Conservation (phyloP, 192 early-diverging fungal species). For the Coemansia sp. region DNA sequence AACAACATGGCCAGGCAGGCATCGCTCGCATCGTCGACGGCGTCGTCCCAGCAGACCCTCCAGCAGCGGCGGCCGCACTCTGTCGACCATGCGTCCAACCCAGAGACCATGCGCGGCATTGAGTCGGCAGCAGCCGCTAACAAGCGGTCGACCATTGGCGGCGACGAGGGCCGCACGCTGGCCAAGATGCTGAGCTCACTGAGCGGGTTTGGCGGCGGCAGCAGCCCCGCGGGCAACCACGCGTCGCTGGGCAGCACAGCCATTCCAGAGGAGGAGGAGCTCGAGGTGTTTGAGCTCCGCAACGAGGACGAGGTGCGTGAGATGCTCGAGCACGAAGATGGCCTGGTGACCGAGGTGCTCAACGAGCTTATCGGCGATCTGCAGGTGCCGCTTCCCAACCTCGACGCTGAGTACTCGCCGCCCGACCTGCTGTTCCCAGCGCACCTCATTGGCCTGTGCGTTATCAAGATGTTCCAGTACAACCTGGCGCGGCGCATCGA, state of each 20-base stretch:
- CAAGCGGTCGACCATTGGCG: constrained; percentile 40
- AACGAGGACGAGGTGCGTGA: constrained; percentile 45
- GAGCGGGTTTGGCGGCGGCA: constrained; percentile 17
- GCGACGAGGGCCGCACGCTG: constrained; percentile 36
- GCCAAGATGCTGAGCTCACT: constrained; percentile 44
- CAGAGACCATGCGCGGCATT: not conserved
- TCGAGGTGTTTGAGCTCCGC: constrained; percentile 12
- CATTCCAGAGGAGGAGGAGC: constrained; percentile 19
- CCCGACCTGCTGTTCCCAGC: constrained; percentile 88
- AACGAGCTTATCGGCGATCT: constrained; percentile 84
- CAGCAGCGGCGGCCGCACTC: constrained; percentile 31
- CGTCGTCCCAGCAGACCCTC: too few species aligned
- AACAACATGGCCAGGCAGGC: not conserved
- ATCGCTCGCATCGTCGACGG: too few species aligned
- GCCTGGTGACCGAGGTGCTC: constrained; percentile 76
- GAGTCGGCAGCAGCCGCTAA: not conserved
- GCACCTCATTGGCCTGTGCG: constrained; percentile 81
- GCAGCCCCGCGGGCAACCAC: not conserved
- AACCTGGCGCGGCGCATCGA: constrained; percentile 81
- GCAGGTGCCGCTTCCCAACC: constrained; percentile 83
- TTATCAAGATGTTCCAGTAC: constrained; percentile 82
- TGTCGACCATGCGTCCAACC: constrained; percentile 16
- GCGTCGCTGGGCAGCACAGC: constrained; percentile 4
- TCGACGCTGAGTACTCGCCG: constrained; percentile 65
- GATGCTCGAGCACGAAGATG: constrained; percentile 60